Evolutionary conservation across 768 basidiomycete species (phyloP).

Genomic region (Phylloporus arenicola): DNA sequence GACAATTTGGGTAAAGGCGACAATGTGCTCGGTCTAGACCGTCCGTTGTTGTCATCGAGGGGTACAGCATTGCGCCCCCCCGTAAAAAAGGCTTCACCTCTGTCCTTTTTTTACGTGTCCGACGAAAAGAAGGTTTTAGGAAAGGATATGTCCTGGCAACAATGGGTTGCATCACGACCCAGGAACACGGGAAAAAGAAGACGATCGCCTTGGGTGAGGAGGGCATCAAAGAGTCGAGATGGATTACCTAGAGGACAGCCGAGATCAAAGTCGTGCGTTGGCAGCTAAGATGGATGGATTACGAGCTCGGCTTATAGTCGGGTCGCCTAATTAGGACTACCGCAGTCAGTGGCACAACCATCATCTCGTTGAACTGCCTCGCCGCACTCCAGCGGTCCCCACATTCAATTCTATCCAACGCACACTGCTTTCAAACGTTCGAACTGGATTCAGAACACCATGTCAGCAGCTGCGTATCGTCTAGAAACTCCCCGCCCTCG

Average conservation of each 20-base stretch:
- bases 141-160: no score
- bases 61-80: no score
- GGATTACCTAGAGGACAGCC: no score
- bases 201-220: conserved; percentile 13
- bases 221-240: no score
- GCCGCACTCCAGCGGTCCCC: conserved; percentile 1
- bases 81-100: no score
- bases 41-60: neutral
- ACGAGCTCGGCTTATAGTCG: conserved; percentile 1
- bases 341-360: conserved; percentile 27
- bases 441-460: conserved; percentile 36
- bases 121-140: neutral
- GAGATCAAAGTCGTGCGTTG: no score
- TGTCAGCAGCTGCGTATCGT: conserved; percentile 61
- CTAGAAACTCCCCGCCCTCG: conserved; percentile 60
- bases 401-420: conserved; percentile 10
- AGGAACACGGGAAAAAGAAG: conserved; percentile 19
- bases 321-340: conserved; percentile 21
- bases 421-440: conserved; percentile 16
- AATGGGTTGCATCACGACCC: conserved; percentile 22
- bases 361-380: conserved; percentile 14
- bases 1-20: conserved; percentile 1
- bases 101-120: conserved; percentile 8
- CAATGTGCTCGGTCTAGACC: conserved; percentile 1
- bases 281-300: no score